phyloP scores from a whole-genome alignment of 768 basidiomycete genomes.

The Leccinellum luteum region DNA sequence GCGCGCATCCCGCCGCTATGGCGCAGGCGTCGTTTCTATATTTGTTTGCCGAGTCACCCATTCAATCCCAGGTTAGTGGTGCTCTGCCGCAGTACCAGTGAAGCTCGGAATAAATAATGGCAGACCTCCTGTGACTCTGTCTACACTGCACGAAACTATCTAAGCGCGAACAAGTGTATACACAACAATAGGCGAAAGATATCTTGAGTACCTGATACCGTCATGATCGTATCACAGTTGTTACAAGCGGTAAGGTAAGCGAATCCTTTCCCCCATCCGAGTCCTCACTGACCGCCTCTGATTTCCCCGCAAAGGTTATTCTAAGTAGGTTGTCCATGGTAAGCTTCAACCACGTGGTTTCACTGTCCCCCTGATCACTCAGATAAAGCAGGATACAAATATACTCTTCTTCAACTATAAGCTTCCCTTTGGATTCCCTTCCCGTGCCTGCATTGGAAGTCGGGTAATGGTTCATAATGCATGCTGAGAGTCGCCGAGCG shows the following conservation, averaged over 20 bases:
- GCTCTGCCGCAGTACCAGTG: no score
- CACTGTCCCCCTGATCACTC: neutral
- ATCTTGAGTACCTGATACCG: neutral
- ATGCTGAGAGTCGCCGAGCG: slow-evolving; percentile 4
- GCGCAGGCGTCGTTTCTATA: neutral
- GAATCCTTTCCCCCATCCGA: neutral
- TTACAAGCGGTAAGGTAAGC: neutral
- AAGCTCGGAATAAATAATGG: neutral
- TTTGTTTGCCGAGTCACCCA: neutral
- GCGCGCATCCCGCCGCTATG: neutral
- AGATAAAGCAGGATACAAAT: slow-evolving; percentile 7
- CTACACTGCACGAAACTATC: neutral
- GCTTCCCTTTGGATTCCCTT: neutral
- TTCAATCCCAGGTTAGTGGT: no score
- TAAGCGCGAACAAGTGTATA: neutral
- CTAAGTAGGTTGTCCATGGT: slow-evolving; percentile 4
- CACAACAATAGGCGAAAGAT: neutral
- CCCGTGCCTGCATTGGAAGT: neutral
- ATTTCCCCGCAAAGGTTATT: neutral
- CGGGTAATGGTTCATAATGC: slow-evolving; percentile 5
- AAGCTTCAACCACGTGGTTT: slow-evolving; percentile 2
- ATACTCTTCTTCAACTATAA: neutral
- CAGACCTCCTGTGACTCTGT: neutral
- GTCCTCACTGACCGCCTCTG: neutral
- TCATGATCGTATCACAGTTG: neutral